Percentiles rank a stretch among this genome's conserved stretches.
Conservation (phyloP, 495 filamentous ascomycete species). For the Podospora didyma region DNA sequence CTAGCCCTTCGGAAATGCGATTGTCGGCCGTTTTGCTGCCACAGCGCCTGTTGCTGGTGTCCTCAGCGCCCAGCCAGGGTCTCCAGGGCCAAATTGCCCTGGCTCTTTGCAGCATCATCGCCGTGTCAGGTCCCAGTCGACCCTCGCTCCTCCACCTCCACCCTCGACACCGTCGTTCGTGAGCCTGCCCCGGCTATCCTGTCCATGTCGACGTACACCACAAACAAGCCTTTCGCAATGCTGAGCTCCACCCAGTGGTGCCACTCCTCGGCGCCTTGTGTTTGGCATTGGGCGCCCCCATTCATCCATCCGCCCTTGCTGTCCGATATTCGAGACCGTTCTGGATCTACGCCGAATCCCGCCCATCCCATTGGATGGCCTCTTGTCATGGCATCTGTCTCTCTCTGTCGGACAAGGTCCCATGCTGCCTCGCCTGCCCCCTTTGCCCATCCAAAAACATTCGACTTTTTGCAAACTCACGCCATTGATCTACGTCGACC, state of each 20-base stretch:
- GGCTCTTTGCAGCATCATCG: not conserved
- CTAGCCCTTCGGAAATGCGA: not conserved
- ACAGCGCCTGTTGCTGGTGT: conserved; percentile 2
- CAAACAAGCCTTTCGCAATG: not conserved
- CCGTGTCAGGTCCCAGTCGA: conserved; percentile 10
- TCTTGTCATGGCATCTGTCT: not conserved
- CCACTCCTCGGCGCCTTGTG: conserved; percentile 4
- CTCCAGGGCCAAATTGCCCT: not conserved
- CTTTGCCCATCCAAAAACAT: not conserved
- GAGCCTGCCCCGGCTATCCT: not conserved
- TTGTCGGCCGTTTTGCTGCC: not conserved
- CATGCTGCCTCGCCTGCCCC: not conserved
- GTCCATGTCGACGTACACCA: not conserved
- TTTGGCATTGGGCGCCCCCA: conserved; percentile 1
- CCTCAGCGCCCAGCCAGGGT: not conserved
- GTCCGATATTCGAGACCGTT: conserved; percentile 1
- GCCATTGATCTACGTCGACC: not conserved
- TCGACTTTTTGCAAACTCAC: not conserved
- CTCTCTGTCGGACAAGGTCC: not conserved
- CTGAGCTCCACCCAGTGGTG: not conserved
- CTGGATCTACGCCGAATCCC: not conserved
- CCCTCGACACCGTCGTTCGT: not conserved
- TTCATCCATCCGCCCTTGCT: not conserved
- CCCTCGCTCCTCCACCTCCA: not conserved
- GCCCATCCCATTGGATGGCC: not conserved